phyloP scores from a whole-genome alignment of 2,329 filamentous ascomycete genomes.

The Colletotrichum tofieldiae region DNA sequence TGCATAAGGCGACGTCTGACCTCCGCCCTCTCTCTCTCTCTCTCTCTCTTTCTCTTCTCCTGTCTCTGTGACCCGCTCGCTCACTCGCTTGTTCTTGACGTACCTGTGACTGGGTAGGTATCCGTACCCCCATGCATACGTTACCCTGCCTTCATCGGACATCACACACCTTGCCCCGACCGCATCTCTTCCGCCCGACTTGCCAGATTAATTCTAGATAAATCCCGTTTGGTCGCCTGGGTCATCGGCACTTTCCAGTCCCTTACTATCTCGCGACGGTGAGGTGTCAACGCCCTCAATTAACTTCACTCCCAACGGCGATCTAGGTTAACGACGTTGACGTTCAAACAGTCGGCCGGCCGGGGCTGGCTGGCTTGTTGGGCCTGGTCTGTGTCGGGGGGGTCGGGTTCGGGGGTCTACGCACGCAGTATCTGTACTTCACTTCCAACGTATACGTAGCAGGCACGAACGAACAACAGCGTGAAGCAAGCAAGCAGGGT shows the following conservation, averaged over 20 bases:
- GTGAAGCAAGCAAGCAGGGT: constrained; percentile 9
- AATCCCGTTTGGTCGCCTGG: background rate
- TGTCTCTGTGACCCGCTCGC: constrained; percentile 29
- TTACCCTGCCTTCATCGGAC: constrained; percentile 34
- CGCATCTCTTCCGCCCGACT: constrained; percentile 24
- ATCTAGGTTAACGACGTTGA: constrained; percentile 37
- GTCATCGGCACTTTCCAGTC: background rate
- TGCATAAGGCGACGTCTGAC: constrained; percentile 27
- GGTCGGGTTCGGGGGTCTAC: constrained; percentile 13
- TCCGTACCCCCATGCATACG: constrained; percentile 32
- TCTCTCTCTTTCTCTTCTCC: constrained; percentile 5
- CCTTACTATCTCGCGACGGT: background rate
- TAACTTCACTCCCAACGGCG: constrained; percentile 23
- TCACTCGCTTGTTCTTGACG: constrained; percentile 20
- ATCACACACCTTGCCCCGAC: constrained; percentile 31
- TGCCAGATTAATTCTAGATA: constrained; percentile 9
- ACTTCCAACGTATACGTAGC: background rate
- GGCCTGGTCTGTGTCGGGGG: constrained; percentile 12
- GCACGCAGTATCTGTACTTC: constrained; percentile 9
- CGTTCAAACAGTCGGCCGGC: constrained; percentile 40
- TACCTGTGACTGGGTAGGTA: constrained; percentile 22
- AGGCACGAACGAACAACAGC: constrained; percentile 1
- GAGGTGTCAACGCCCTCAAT: constrained; percentile 25
- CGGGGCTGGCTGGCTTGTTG: constrained; percentile 36
- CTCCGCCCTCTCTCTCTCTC: constrained; percentile 3